Evolutionary conservation across 257 asterid genomes (phyloP), one percentile per base, ranked within the genome.

Genomic region (Nicotiana paniculata): DNA sequence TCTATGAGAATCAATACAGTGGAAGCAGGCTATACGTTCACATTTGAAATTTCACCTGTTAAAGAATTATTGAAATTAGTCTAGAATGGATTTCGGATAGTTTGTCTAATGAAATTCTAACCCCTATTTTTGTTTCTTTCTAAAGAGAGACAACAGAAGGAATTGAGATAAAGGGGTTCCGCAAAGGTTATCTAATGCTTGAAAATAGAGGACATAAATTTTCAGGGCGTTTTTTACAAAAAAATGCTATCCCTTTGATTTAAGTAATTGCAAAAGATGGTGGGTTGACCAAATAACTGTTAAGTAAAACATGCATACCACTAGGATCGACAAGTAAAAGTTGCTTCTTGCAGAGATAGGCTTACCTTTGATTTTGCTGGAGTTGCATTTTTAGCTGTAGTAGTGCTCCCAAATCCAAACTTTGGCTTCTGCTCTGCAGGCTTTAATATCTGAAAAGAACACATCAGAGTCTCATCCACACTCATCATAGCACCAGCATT

Each of bases 351-450:
- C 79, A 74, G 28, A 74, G 3, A 26, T 74, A 48, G 26, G 63
- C 8, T 74, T 84, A 81, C 87, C 83, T 84, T 84, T 5, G 82
- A 3, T 77, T 84, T 84, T 32, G 57, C 15, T 4, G 83, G 84
- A 37, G 86, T 84, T 18, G 80, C 85, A 46, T 75, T 67, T 77
- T 76, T 81, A 16, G 67, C 61, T 17, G 82, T 66, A 54, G 87
- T 66, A 48, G 82, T 76, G 75, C 80, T 77, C 75, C 87, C 85
- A 65, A 84, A 84, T 46, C 87, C 81, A 30, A 81, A 77, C 79
- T 81, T 84, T 26, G 87, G 82, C 87, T 84, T 81, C 87, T 84
- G 77, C 64, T 81, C 85, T 13, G 87, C 82, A 46, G 80, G 87
- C 77, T 84, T 81, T 30, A 84, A 59, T 81, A 81, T 84, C 65